Percentiles rank a stretch among this genome's conserved stretches.
phyloP scores from a whole-genome alignment of 2,329 filamentous ascomycete genomes.

The Pestalotiopsis sp. region DNA sequence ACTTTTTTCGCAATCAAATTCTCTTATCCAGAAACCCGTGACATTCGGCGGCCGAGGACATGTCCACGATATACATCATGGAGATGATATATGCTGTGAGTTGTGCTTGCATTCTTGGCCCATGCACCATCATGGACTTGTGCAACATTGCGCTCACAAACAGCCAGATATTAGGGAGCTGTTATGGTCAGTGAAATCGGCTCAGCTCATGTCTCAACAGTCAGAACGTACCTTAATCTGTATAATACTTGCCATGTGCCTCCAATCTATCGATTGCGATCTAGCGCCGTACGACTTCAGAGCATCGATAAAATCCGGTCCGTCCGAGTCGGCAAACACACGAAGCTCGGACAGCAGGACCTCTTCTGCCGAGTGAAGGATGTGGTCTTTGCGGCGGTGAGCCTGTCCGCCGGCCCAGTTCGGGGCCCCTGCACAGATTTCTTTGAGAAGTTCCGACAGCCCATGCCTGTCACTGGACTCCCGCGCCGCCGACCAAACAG shows the following conservation, averaged over 20 bases:
- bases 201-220: not conserved
- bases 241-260: not conserved
- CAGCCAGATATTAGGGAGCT: not conserved
- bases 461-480: not conserved
- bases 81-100: constrained; percentile 1
- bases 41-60: not conserved
- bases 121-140: not conserved
- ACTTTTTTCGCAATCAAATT: not conserved
- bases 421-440: not conserved
- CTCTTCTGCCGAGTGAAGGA: constrained; percentile 1
- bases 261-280: not conserved
- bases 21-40: not conserved
- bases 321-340: not conserved
- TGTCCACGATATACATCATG: not conserved
- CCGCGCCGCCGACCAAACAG: not conserved
- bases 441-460: not conserved
- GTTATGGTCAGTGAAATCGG: not conserved
- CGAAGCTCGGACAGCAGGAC: not conserved
- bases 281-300: not conserved
- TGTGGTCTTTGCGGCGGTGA: not conserved
- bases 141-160: not conserved
- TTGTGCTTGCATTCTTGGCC: not conserved
- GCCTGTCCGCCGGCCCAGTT: not conserved
- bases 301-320: not conserved
- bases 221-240: not conserved